These are phyloP conservation scores for Isatis tinctoria DNA, from an alignment of 345 rosid species.

Conservation along the genomic window DNA sequence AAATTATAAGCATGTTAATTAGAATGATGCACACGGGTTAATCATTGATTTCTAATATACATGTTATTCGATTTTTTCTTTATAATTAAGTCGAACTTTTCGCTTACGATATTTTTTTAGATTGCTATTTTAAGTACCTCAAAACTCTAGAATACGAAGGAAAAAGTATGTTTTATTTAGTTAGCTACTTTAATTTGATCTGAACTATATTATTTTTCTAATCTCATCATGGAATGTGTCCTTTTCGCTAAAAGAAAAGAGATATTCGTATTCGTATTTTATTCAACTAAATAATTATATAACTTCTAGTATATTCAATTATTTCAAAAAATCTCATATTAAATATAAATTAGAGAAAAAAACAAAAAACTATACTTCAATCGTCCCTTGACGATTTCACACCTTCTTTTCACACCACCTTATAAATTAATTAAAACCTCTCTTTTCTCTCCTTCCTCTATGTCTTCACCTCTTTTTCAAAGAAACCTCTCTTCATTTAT, in stretches of 20 bases:
- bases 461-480: slow-evolving; percentile 11
- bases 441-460: slow-evolving; percentile 25
- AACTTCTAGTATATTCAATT: slow-evolving; percentile 7
- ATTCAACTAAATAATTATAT: not conserved
- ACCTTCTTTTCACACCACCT: slow-evolving; percentile 60
- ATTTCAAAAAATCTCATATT: not conserved
- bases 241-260: slow-evolving; percentile 9
- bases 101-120: not conserved
- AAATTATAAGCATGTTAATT: not conserved
- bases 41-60: not conserved
- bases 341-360: not conserved
- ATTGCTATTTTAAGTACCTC: not conserved
- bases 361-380: slow-evolving; percentile 16
- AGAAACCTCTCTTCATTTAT: slow-evolving; percentile 25
- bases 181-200: not conserved
- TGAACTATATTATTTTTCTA: not conserved
- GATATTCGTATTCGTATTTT: slow-evolving; percentile 11
- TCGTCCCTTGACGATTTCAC: slow-evolving; percentile 51
- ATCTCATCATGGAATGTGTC: slow-evolving; percentile 24
- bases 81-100: not conserved
- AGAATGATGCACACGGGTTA: not conserved
- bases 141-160: not conserved
- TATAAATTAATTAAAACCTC: slow-evolving; percentile 32
- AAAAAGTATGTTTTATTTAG: not conserved
- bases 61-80: not conserved